Base-by-base conservation (phyloP, 2,329 filamentous ascomycete genomes). In the Diaporthe australafricana region DNA sequence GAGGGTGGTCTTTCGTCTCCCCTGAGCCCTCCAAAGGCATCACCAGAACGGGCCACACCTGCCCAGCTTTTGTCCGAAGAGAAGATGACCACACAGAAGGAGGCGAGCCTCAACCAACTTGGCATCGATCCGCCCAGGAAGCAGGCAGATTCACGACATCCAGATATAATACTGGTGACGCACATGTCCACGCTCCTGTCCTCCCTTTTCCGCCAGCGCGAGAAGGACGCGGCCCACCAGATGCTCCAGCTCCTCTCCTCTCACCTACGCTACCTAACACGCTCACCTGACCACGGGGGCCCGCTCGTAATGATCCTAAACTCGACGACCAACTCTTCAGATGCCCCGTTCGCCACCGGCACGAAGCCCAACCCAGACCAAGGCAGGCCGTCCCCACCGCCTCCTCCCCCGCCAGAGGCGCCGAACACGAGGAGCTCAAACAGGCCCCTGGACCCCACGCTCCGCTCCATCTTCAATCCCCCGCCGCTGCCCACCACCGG, bases 301-400 rank as follows among this genome's bases (percentile, higher is more conserved):
- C 84, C 88, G 1, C 82, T 91, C 7, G 80, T 90, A 38, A 78
- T 91, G 71, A 79, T 91, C 2, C 83, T 90, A 70, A 91, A 91
- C 80, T 84, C 85, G 0, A 88, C 86, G 1, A 82, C 79, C 7
- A 77, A 77, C 5, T 42, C 63, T 8, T 45, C 65, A 35, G 63
- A 70, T 22, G 16, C 16, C 45, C n/a, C 47, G 1, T 8, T 22
- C 17, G 3, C 45, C 3, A 20, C 48, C 25, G 30, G 25, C 17
- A 32, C n/a, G 16, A 70, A 42, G 9, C 48, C 47, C 3, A 22
- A 27, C 14, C 47, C 50, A 42, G 30, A 72, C 4, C 42, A 65
- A 17, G 22, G 45, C 22, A 40, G 52, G 27, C 56, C 55, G 9
- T 65, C 50, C 4, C 53, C 60, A 12, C 48, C 69, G 40, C 7